Base-by-base conservation (phyloP, 257 asterid species). In the Jasminum sambac region DNA sequence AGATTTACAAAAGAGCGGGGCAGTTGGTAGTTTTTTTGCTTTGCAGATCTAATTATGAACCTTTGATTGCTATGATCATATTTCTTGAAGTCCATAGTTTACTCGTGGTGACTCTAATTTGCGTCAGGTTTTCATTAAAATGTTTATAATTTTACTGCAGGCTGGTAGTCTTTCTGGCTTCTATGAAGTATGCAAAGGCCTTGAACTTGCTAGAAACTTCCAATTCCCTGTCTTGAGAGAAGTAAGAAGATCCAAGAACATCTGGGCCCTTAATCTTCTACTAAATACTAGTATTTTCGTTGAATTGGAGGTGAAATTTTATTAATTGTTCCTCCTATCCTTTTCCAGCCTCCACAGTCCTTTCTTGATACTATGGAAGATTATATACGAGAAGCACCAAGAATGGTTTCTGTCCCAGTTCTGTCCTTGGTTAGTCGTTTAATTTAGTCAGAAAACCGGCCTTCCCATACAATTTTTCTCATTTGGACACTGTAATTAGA, bases 161-260 rank as follows among this genome's bases (percentile, higher is more conserved):
- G 99, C 99, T 69, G 73, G 71, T 73, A 79, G 76, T 75, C 98
- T 95, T 64, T 95, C 99, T 58, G 97, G 92, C 79, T 95, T 95
- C 77, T 95, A 95, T 67, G 99, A 92, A 80, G 83, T 84, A 70
- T 95, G 99, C 89, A 91, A 87, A 83, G 98, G 93, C 41, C 88
- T 95, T 74, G 98, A 91, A 86, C 95, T 95, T 63, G 99, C 99
- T 44, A 87, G 98, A 81, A 95, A 89, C 82, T 95, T 95, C 77
- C 99, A 95, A 72, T 95, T 95, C 81, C 99, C 99, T 21, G 89
- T 84, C 26, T 66, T 95, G 87, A 87, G 92, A 78, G 99, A 89
- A 94, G 99, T 91, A 87, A 74, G 63, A 59, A 36, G 21, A 60
- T n/a, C 24, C 9, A 73, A 44, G 30, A 71, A 19, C 50, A 44